Percentiles rank a stretch among this genome's conserved stretches.
These are phyloP conservation scores for Whalleya microplaca DNA, from an alignment of 2,329 filamentous ascomycete genomes.

Conservation along the genomic window DNA sequence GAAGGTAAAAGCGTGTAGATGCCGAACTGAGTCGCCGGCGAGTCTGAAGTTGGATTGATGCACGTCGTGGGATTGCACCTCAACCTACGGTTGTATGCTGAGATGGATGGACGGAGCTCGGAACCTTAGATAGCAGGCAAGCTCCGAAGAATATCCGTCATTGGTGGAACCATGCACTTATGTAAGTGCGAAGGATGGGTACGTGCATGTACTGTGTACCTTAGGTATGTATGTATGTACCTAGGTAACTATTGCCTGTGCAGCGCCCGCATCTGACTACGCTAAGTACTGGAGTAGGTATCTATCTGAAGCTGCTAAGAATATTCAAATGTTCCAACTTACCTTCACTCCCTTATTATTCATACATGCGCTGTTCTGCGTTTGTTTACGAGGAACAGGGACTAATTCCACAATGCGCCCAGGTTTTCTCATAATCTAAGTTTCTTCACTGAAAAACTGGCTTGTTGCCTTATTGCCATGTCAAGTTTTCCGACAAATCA, in stretches of 20 bases:
- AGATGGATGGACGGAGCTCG: background rate
- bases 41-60: conserved; percentile 4
- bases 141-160: conserved; percentile 2
- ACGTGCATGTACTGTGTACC: background rate
- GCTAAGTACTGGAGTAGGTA: no score
- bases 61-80: conserved; percentile 12
- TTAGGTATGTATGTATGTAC: background rate
- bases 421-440: conserved; percentile 1
- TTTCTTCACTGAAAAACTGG: conserved; percentile 8
- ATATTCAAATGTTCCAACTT: background rate
- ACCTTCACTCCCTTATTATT: background rate
- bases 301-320: no score
- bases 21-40: background rate
- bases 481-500: conserved; percentile 4
- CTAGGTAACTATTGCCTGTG: no score
- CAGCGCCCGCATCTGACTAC: no score
- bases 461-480: conserved; percentile 18
- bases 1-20: background rate
- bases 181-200: background rate
- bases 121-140: background rate
- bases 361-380: background rate
- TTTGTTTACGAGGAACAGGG: background rate
- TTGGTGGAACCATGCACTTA: background rate
- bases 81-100: no score
- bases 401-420: conserved; percentile 8